phyloP scores from a whole-genome alignment of 192 early-diverging fungal genomes.

The Entomortierella beljakovae region DNA sequence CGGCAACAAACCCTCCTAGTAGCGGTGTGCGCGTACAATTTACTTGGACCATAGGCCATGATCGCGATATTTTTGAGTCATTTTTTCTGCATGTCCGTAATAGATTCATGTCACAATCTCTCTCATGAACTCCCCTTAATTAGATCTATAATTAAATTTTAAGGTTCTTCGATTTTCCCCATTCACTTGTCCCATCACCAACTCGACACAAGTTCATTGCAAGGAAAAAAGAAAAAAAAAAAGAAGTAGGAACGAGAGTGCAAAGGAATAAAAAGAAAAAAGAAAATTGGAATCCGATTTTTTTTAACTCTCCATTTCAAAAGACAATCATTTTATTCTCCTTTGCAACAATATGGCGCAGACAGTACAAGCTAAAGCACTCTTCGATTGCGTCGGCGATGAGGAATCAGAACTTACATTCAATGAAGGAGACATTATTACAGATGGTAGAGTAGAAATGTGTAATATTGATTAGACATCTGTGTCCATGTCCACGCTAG shows the following conservation, averaged over 20 bases:
- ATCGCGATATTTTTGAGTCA: slow-evolving; percentile 60
- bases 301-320: too few species aligned
- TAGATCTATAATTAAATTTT: not conserved
- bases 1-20: not conserved
- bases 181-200: too few species aligned
- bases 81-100: slow-evolving; percentile 55
- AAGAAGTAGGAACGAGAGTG: too few species aligned
- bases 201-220: too few species aligned
- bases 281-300: too few species aligned
- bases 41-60: slow-evolving; percentile 59
- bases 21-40: slow-evolving; percentile 8
- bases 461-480: not conserved
- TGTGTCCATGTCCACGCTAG: too few species aligned
- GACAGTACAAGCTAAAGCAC: slow-evolving; percentile 57
- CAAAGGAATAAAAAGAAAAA: too few species aligned
- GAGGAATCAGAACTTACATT: slow-evolving; percentile 69
- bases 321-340: too few species aligned
- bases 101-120: not conserved
- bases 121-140: not conserved
- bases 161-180: too few species aligned
- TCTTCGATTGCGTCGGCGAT: slow-evolving; percentile 71
- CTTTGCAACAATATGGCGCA: slow-evolving; percentile 28
- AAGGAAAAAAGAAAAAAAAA: too few species aligned
- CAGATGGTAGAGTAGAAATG: slow-evolving; percentile 56
- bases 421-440: slow-evolving; percentile 60